Base-by-base conservation (phyloP, 352 stramenopile species). In the Albugo candida region DNA sequence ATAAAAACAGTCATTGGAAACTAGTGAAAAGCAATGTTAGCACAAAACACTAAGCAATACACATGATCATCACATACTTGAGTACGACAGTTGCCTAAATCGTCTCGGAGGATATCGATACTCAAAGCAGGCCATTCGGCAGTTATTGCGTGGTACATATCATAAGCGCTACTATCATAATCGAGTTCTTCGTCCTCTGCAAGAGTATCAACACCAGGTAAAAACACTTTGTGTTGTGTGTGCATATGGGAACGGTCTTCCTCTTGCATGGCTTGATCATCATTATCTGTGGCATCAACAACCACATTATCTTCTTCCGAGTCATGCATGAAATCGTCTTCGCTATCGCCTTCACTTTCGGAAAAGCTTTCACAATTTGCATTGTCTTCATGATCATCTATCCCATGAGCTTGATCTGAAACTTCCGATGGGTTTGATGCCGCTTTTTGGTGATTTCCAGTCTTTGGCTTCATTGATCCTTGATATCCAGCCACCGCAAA, bases 101-200 rank as follows among this genome's bases (percentile, higher is more conserved):
- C 87, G 60, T 99, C 96, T 27, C 72, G 73, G 37, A 99, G 56
- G 48, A 99, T 76, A 63, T 99, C 95, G 56, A 99, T 96, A 58
- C 81, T 96, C 18, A 99, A 74, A 50, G 87, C 95, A 11, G 95
- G 94, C 94, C 94, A 99, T 65, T 99, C 95, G 38, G 92, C 83
- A 5, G 80, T 93, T 55, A 99, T 85, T 34, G 91, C 87, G 61
- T 99, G 97, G 70, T 98, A 97, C 93, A 99, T 98, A 63, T 97
- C 93, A 73, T 99, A 99, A 6, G 96, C 96, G 31, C 75, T 94
- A 60, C 83, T 94, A 64, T 99, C 95, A 73, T 98, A 98, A 67
- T 99, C 95, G 36, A 99, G 77, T 59, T 95, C 73, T 59, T 97
- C 83, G 49, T 94, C 89, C 42, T 95, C 83, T 41, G 70, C 61